A percentile compares a stretch with the other conserved stretches of the same genome.
Evolutionary conservation across 257 asterid genomes (phyloP).

Genomic region (Eucommia ulmoides): DNA sequence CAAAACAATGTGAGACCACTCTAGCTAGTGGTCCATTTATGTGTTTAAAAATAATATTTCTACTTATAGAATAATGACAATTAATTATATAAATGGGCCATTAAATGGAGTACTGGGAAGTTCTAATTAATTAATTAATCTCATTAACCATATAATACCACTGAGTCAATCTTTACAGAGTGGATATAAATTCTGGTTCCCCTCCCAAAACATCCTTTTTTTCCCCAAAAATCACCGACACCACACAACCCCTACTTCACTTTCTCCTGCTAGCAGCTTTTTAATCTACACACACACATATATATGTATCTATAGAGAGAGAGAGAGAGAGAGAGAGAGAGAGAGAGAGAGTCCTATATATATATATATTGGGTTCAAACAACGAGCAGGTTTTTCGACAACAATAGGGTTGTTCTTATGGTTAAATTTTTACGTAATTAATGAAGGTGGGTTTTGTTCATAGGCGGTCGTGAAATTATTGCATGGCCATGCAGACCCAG

Average conservation of each 20-base stretch:
- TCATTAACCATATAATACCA: constrained; percentile 11
- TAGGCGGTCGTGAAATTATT: constrained; percentile 22
- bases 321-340: constrained; percentile 2
- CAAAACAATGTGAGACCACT: no score
- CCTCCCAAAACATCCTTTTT: constrained; percentile 6
- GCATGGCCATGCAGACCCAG: constrained; percentile 61
- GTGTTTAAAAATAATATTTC: no score
- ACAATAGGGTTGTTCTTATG: constrained; percentile 4
- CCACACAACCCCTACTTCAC: not conserved
- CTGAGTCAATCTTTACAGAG: constrained; percentile 13
- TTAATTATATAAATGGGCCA: no score
- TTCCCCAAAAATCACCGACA: constrained; percentile 5
- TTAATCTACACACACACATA: constrained; percentile 17
- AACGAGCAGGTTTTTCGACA: not conserved
- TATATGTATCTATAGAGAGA: no score
- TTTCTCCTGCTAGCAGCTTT: constrained; percentile 10
- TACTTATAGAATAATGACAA: no score
- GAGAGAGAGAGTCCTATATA: not conserved
- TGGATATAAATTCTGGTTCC: no score
- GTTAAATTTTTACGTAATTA: constrained; percentile 27
- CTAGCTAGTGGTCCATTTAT: no score
- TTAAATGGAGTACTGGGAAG: no score
- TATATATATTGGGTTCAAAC: constrained; percentile 8
- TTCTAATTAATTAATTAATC: constrained; percentile 2
- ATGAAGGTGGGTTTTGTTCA: constrained; percentile 24